phyloP scores from a whole-genome alignment of 2,329 filamentous ascomycete genomes.

The Cyphellophora europaea region DNA sequence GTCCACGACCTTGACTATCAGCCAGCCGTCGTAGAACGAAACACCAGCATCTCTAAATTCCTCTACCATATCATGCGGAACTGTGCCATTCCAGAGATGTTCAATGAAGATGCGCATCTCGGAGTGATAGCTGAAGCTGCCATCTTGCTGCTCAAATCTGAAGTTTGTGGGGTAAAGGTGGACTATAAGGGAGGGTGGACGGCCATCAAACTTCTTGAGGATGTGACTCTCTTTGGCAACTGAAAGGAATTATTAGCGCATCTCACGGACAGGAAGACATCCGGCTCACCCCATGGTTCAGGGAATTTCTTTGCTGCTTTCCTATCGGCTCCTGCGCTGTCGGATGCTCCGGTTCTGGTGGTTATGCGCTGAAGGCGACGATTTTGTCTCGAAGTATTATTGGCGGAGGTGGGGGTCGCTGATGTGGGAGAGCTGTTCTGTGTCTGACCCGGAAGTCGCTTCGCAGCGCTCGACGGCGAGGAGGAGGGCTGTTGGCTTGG shows the following conservation, averaged over 20 bases:
- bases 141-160: constrained; percentile 86
- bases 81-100: constrained; percentile 63
- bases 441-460: constrained; percentile 39
- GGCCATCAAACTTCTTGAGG: constrained; percentile 65
- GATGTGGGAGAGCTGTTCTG: constrained; percentile 33
- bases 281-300: constrained; percentile 35
- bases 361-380: constrained; percentile 32
- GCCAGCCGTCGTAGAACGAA: constrained; percentile 81
- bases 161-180: constrained; percentile 82
- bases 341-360: constrained; percentile 22
- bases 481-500: constrained; percentile 39
- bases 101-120: constrained; percentile 78
- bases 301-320: constrained; percentile 27
- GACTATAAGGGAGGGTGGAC: constrained; percentile 72
- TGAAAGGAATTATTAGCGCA: too few species aligned
- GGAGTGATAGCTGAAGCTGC: constrained; percentile 83
- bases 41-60: constrained; percentile 65
- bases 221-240: constrained; percentile 70
- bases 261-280: too few species aligned
- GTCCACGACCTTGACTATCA: constrained; percentile 91
- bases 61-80: constrained; percentile 82
- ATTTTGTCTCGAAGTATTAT: too few species aligned
- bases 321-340: constrained; percentile 23
- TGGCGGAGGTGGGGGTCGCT: constrained; percentile 32
- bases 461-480: constrained; percentile 45